These are phyloP conservation scores for Tylopilus sp. DNA, from an alignment of 768 basidiomycete genomes.

Conservation along the genomic window DNA sequence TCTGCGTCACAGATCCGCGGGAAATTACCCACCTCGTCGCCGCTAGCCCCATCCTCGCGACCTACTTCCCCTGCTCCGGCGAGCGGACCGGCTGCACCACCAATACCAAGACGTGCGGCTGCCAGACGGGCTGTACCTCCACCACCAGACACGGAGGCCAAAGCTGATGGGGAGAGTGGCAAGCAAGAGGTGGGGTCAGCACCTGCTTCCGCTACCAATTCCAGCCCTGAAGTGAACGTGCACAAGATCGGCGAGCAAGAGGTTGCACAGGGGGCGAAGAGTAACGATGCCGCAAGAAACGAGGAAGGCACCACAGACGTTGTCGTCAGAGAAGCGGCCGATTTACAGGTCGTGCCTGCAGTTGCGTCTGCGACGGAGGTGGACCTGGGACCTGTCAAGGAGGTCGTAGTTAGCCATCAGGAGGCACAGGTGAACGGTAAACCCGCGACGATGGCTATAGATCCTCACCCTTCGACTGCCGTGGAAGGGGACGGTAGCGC, in stretches of 20 bases:
- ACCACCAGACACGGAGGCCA: conserved; percentile 9
- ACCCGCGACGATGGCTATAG: not conserved
- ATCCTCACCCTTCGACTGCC: not conserved
- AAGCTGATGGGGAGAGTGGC: not conserved
- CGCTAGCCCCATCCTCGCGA: conserved; percentile 31
- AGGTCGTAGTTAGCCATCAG: not conserved
- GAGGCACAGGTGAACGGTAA: not conserved
- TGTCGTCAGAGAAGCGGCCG: not conserved
- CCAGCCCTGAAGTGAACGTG: not conserved
- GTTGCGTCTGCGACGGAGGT: not conserved
- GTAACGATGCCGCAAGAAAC: not conserved
- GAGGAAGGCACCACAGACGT: not conserved
- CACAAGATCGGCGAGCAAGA: not conserved
- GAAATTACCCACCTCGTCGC: conserved; percentile 22
- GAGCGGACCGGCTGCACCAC: conserved; percentile 38
- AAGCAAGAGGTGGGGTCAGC: conserved; percentile 4
- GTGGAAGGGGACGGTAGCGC: conserved; percentile 4
- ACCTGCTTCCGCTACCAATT: not conserved
- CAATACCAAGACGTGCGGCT: conserved; percentile 64
- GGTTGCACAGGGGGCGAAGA: conserved; percentile 2
- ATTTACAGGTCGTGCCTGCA: not conserved
- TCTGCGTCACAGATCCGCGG: conserved; percentile 12
- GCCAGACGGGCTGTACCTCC: conserved; percentile 40
- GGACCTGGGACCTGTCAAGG: not conserved
- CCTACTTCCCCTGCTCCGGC: conserved; percentile 34